Evolutionary conservation across 2,329 filamentous ascomycete species (phyloP), one percentile per base, ranked within the genome.

Genomic region (Teratosphaeria viscida): DNA sequence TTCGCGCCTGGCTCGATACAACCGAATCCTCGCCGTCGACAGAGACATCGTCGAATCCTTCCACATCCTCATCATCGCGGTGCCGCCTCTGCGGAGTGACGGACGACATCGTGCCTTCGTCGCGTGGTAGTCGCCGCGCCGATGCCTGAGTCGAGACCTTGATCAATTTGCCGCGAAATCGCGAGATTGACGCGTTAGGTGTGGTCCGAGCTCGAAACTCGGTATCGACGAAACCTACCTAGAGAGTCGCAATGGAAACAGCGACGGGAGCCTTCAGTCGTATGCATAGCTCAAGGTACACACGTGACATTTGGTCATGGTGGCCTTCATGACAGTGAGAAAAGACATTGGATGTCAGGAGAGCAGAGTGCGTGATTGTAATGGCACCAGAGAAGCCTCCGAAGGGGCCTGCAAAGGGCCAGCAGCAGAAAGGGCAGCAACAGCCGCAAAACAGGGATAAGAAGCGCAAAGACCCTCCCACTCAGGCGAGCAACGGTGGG

Each of bases 41-140:
- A 47, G 43, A 61, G 43, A 39, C 39, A 12, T 56, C 39, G 5
- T 55, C 57, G n/a, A 61, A 62, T 14, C 55, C 57, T 11, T 58
- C 55, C 11, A 56, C 58, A 34, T 58, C 60, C n/a, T 62, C 60
- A 7, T 61, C 53, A 12, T 59, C 57, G 34, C 64, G 60, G 12
- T 57, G 56, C 29, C 65, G 63, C 37, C 64, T 56, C 26, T 57
- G 63, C 23, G 63, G 62, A 52, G 62, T 62, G 37, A 60, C 60
- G 34, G 63, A 58, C 56, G 55, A 59, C 58, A 59, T 59, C 23
- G 37, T 32, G 47, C 27, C 54, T 52, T 19, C 34, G 27, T 23
- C 49, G 16, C 29, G 32, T 32, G 52, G 26, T 27, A n/a, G 47
- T 23, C 10, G 6, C 12, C 6, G n/a, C 7, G 23, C 2, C 8